phyloP scores from a whole-genome alignment of 1,284 basidiomycete species.

The Microbotryum saponariae region DNA sequence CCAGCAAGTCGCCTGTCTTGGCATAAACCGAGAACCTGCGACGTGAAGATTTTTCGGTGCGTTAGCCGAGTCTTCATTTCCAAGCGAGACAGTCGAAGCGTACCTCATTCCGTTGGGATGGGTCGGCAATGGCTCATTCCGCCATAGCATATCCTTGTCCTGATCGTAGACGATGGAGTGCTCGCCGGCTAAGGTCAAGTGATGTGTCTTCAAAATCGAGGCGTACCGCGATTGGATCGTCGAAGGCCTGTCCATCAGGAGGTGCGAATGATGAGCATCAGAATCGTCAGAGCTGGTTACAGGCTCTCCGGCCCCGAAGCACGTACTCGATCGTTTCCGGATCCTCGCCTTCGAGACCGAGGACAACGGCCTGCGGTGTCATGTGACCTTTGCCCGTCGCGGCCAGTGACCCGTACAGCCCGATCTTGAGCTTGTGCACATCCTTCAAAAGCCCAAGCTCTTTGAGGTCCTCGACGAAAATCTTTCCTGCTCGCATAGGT shows the following conservation, averaged over 20 bases:
- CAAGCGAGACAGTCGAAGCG: slow-evolving; percentile 57
- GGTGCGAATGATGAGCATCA: background rate
- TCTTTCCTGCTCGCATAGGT: slow-evolving; percentile 84
- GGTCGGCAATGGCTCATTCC: slow-evolving; percentile 56
- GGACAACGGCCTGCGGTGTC: slow-evolving; percentile 80
- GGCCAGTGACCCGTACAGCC: slow-evolving; percentile 57
- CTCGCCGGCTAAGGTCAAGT: slow-evolving; percentile 61
- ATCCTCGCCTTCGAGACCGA: slow-evolving; percentile 60
- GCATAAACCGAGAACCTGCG: slow-evolving; percentile 72
- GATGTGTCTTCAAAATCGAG: slow-evolving; percentile 58
- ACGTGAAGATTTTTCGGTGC: slow-evolving; percentile 38
- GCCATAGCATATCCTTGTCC: slow-evolving; percentile 84
- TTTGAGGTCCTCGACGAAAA: slow-evolving; percentile 68
- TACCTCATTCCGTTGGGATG: slow-evolving; percentile 40
- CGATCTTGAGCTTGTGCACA: slow-evolving; percentile 74
- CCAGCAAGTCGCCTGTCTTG: slow-evolving; percentile 70
- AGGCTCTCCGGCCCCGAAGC: slow-evolving; percentile 19
- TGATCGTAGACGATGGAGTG: slow-evolving; percentile 74
- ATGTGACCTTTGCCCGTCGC: slow-evolving; percentile 78
- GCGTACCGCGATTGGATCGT: slow-evolving; percentile 53
- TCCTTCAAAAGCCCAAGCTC: slow-evolving; percentile 58
- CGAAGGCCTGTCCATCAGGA: slow-evolving; percentile 7
- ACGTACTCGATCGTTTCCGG: slow-evolving; percentile 60
- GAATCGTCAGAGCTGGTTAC: background rate
- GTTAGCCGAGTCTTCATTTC: slow-evolving; percentile 57